Evolutionary conservation across 305 asterid genomes (phyloP).

Genomic region (Withania somnifera): DNA sequence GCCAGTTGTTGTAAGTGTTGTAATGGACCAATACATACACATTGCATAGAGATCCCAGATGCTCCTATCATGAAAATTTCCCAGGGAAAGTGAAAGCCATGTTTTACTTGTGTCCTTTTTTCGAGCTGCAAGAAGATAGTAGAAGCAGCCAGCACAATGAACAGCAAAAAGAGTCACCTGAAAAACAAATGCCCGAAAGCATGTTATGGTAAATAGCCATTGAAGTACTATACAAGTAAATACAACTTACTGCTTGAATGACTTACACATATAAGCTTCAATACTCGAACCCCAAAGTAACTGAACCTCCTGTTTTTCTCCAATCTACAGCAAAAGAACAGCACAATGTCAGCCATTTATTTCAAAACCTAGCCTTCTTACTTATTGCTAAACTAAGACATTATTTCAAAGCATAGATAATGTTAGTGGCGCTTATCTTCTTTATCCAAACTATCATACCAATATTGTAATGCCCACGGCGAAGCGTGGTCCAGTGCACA

Average conservation of each 20-base stretch:
- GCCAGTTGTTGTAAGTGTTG: slow-evolving; percentile 67
- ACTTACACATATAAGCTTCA: slow-evolving; percentile 63
- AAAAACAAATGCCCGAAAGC: slow-evolving; percentile 9
- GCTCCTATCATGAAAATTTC: slow-evolving; percentile 16
- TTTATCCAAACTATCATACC: too few species aligned
- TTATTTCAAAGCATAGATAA: neutral
- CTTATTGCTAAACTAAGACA: neutral
- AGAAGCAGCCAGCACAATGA: slow-evolving; percentile 57
- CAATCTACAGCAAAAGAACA: slow-evolving; percentile 22
- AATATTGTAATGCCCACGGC: too few species aligned
- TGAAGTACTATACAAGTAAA: neutral
- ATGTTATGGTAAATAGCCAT: neutral
- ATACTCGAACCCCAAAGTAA: slow-evolving; percentile 46
- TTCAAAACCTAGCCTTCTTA: neutral
- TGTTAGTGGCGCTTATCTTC: neutral
- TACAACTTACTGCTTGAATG: neutral
- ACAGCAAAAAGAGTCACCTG: slow-evolving; percentile 69
- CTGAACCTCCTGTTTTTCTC: slow-evolving; percentile 61
- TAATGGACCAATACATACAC: slow-evolving; percentile 60
- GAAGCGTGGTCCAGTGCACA: too few species aligned
- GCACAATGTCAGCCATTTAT: neutral
- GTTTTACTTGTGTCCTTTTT: slow-evolving; percentile 33
- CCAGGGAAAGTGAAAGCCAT: slow-evolving; percentile 36
- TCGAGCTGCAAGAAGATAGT: slow-evolving; percentile 46
- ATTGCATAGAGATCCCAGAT: slow-evolving; percentile 37